Evolutionary conservation across 495 filamentous ascomycete genomes (phyloP), one percentile per base, ranked within the genome.

Genomic region (Terfezia claveryi): DNA sequence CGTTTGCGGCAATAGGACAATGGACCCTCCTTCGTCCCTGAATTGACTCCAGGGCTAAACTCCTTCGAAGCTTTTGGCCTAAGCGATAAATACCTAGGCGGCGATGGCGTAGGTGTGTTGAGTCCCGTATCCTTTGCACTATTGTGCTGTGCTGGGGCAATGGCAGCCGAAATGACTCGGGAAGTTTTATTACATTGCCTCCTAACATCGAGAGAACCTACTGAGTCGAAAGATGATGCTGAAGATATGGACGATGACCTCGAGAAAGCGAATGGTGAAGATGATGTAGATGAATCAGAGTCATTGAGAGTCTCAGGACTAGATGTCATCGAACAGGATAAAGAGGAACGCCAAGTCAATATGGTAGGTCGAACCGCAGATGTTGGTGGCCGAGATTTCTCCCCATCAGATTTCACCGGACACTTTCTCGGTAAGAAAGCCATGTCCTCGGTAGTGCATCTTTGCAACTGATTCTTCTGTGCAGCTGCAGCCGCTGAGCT

Each of bases 371-470:
- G 44, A 32, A 38, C 36, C 41, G 52, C 27, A 6, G 56, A 52
- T 17, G 41, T 9, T 23, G 52, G 50, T 10, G 27, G 32, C 36
- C 41, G 17, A 14, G 51, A 16, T n/a, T 49, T 52, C 14, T 12
- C 37, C 6, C 44, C 51, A 52, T 49, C 49, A 53, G 61, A 37
- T 6, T 53, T 55, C 38, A 8, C 14, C 41, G 17, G 14, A 46
- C 41, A 46, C 41, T 44, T 63, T 27, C 60, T 49, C 14, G 52
- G 50, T n/a, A 60, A 56, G 38, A 58, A 64, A 37, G 62, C 58
- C 53, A 58, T 64, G 50, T 56, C 59, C 44, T 64, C 62, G 38
- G 59, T 58, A 16, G 58, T 37, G 51, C 50, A 63, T 32, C 61
- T 54, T 27, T 61, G 60, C 12, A 64, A 55, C 27, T 53, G 49